These are phyloP conservation scores for Penicillium rolfsii DNA, from an alignment of 2,329 filamentous ascomycete genomes.

Conservation along the genomic window DNA sequence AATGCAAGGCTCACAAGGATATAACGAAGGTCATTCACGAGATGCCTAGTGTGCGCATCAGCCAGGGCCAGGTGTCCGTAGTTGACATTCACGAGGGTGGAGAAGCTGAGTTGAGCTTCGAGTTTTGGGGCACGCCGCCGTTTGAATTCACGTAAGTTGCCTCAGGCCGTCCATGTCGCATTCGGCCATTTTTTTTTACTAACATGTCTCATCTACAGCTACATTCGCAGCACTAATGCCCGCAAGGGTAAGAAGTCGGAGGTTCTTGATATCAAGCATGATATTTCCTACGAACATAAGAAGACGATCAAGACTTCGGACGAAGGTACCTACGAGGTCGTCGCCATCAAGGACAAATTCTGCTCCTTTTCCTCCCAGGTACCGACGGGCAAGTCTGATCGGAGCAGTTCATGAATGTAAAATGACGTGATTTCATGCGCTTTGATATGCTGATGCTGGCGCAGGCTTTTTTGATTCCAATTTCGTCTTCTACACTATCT, in stretches of 20 bases:
- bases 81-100: slow-evolving; percentile 97
- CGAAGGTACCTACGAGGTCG: slow-evolving; percentile 96
- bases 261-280: slow-evolving; percentile 88
- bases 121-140: slow-evolving; percentile 92
- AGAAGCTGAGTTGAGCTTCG: slow-evolving; percentile 88
- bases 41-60: slow-evolving; percentile 88
- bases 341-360: slow-evolving; percentile 90
- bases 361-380: slow-evolving; percentile 83
- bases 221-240: slow-evolving; percentile 88
- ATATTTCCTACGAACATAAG: slow-evolving; percentile 77
- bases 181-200: neutral
- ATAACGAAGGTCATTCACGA: slow-evolving; percentile 85
- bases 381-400: slow-evolving; percentile 52
- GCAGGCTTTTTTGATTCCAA: slow-evolving; percentile 1
- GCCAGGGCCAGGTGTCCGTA: slow-evolving; percentile 75
- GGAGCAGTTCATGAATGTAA: slow-evolving; percentile 27
- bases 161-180: neutral
- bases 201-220: slow-evolving; percentile 48
- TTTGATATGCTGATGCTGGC: slow-evolving; percentile 20
- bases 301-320: slow-evolving; percentile 84
- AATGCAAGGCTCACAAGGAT: slow-evolving; percentile 79
- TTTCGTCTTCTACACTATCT: neutral
- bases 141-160: slow-evolving; percentile 82
- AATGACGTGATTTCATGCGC: slow-evolving; percentile 21
- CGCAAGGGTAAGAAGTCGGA: slow-evolving; percentile 73